Conservation (phyloP, 495 filamentous ascomycete genomes). For the Astrothelium macrocarpum region DNA sequence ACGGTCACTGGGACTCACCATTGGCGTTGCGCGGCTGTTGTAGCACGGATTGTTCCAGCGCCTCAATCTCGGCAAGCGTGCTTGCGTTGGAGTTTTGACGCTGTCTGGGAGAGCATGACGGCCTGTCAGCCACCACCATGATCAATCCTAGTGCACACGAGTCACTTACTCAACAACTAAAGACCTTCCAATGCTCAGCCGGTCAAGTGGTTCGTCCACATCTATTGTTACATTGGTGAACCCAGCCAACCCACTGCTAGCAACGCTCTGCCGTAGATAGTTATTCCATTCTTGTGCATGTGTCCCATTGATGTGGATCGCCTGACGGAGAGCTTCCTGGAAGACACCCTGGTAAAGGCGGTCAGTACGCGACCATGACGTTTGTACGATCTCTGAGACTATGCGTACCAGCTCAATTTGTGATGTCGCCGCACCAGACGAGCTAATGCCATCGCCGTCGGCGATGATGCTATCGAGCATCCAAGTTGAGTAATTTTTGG, state of each 20-base stretch:
- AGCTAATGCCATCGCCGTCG: neutral
- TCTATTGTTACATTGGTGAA: neutral
- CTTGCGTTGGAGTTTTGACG: neutral
- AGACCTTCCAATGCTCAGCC: neutral
- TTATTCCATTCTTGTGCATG: neutral
- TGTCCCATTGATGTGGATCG: neutral
- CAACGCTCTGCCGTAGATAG: neutral
- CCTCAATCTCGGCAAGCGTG: neutral
- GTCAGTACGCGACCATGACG: neutral
- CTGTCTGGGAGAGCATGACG: neutral
- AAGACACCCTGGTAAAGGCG: neutral
- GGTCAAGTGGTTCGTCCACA: neutral
- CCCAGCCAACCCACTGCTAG: neutral
- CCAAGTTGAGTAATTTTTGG: neutral
- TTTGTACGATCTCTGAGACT: neutral
- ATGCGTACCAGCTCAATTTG: neutral
- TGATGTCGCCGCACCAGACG: neutral
- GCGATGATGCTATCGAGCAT: conserved; percentile 1
- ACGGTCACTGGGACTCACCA: neutral
- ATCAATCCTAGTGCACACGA: neutral
- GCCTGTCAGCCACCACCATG: neutral
- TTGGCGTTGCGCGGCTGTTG: neutral
- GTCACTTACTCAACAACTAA: neutral
- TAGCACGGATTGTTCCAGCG: neutral
- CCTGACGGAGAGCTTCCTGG: neutral